Conservation (phyloP, 345 rosid species). For the Limnanthes douglasii region DNA sequence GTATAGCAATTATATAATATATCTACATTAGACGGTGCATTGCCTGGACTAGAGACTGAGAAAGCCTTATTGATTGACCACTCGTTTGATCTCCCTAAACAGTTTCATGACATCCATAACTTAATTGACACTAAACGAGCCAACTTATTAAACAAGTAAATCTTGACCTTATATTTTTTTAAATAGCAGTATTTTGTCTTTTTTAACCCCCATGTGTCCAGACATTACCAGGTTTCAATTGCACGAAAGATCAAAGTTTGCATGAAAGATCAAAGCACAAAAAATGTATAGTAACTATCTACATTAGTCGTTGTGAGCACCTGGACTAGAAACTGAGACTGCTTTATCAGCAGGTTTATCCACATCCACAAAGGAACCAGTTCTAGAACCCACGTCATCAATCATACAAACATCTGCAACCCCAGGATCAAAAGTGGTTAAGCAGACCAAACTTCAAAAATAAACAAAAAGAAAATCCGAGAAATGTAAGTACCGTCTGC, state of each 20-base stretch:
- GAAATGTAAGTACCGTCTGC: too few relatives aligned
- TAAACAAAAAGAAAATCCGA: background rate
- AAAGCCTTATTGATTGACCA: too few relatives aligned
- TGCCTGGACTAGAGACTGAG: too few relatives aligned
- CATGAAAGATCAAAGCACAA: background rate
- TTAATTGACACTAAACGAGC: too few relatives aligned
- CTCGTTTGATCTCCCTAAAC: too few relatives aligned
- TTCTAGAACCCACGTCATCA: slow-evolving; percentile 5
- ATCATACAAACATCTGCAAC: slow-evolving; percentile 8
- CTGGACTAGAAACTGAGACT: slow-evolving; percentile 12
- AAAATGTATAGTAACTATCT: too few relatives aligned
- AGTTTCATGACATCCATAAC: too few relatives aligned
- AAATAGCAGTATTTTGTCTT: background rate
- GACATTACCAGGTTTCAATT: background rate
- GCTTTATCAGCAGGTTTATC: slow-evolving; percentile 6
- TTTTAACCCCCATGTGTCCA: background rate
- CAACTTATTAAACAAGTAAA: background rate
- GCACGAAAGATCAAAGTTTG: background rate
- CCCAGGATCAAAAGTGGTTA: slow-evolving; percentile 9
- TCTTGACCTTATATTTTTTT: background rate
- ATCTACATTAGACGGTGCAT: too few relatives aligned
- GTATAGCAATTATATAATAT: too few relatives aligned
- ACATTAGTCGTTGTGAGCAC: too few relatives aligned
- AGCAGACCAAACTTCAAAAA: background rate
- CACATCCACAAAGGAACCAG: slow-evolving; percentile 5